phyloP scores from a whole-genome alignment of 768 basidiomycete species.

The Amanita subjunquillea region DNA sequence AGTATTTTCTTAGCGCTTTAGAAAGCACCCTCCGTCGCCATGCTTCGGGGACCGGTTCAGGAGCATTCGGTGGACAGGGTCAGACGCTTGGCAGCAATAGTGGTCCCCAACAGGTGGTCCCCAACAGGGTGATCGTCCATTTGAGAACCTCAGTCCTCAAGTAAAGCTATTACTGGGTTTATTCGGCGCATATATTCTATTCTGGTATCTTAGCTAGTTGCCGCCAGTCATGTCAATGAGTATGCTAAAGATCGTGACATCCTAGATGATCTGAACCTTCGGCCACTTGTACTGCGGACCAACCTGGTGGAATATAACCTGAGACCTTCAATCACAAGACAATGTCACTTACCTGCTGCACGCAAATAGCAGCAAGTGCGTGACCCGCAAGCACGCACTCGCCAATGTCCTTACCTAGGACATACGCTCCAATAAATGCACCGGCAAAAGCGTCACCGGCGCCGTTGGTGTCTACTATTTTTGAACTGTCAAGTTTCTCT shows the following conservation, averaged over 20 bases:
- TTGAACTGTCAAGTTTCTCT: conserved; percentile 37
- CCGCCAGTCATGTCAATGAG: no score
- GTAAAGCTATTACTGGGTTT: conserved; percentile 55
- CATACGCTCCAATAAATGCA: conserved; percentile 83
- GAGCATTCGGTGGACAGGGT: conserved; percentile 62
- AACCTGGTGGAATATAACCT: conserved; percentile 19
- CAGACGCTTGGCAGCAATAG: conserved; percentile 55
- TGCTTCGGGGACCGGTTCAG: conserved; percentile 24
- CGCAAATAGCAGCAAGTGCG: conserved; percentile 76
- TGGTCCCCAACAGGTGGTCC: background rate
- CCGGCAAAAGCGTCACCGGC: conserved; percentile 98
- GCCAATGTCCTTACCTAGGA: conserved; percentile 66
- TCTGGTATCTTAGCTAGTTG: conserved; percentile 35
- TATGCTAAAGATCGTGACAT: background rate
- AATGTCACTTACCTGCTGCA: conserved; percentile 50
- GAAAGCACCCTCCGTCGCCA: conserved; percentile 49
- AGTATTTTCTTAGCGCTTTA: conserved; percentile 35
- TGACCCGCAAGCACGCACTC: conserved; percentile 82
- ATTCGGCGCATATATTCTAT: conserved; percentile 51
- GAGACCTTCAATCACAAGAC: background rate
- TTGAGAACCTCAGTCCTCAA: conserved; percentile 49
- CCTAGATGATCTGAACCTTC: conserved; percentile 30
- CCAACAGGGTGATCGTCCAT: background rate
- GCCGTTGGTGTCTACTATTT: conserved; percentile 95
- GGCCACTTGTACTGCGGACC: conserved; percentile 46